phyloP scores from a whole-genome alignment of 148 eudicot species.

The Pharnaceum exiguum region DNA sequence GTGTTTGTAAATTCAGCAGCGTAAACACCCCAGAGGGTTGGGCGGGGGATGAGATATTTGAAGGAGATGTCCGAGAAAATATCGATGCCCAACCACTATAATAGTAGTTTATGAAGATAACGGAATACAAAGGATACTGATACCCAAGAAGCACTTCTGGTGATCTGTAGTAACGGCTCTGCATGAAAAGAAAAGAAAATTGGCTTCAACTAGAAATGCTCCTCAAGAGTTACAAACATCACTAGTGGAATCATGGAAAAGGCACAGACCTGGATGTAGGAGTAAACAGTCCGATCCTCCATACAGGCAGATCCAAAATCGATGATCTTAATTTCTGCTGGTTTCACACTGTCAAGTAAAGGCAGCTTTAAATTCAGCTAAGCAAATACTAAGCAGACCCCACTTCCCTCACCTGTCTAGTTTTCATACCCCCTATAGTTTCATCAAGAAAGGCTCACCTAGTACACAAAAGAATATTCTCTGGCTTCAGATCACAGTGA shows the following conservation, averaged over 20 bases:
- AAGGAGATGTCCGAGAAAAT: neutral
- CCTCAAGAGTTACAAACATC: conserved; percentile 1
- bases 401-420: neutral
- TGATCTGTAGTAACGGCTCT: conserved; percentile 98
- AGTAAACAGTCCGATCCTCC: conserved; percentile 94
- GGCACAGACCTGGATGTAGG: conserved; percentile 79
- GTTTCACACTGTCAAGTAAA: conserved; percentile 64
- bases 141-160: conserved; percentile 99
- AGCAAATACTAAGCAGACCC: conserved; percentile 1
- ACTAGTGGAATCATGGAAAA: neutral
- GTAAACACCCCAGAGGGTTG: too few relatives aligned
- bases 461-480: conserved; percentile 87
- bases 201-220: neutral
- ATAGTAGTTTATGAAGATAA: neutral
- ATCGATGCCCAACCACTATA: neutral
- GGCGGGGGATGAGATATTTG: too few relatives aligned
- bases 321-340: conserved; percentile 88
- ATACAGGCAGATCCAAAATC: conserved; percentile 99
- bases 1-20: too few relatives aligned
- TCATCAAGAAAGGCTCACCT: conserved; percentile 49
- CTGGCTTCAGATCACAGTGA: conserved; percentile 97
- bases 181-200: conserved; percentile 28
- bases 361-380: conserved; percentile 13
- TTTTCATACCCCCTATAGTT: neutral
- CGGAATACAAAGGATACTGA: conserved; percentile 67